Base-by-base conservation (phyloP, 495 filamentous ascomycete species). In the Neurospora cerealis region DNA sequence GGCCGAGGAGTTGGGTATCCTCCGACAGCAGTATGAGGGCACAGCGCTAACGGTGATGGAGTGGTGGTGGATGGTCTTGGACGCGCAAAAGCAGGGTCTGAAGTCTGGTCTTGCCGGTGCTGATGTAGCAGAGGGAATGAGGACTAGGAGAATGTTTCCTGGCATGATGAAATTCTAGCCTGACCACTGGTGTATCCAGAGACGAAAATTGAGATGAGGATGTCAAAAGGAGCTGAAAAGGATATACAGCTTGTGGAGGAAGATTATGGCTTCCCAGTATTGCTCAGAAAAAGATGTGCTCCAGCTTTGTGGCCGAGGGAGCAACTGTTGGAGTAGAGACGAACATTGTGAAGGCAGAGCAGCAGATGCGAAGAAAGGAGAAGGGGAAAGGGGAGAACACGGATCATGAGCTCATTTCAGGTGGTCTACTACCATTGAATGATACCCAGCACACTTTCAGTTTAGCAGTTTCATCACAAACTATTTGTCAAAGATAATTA, bases 21-120 rank as follows among this genome's bases (percentile, higher is more conserved):
- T 76, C 74, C 77, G 79, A 71, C 76, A 73, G 72, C 81, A 79
- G 69, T 74, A 79, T 24, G 79, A 73, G 13, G 71, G 81, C 4
- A 78, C 83, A 5, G 84, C 85, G 24, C 89, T 88, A 81, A 84
- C 77, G 7, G 84, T 87, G 15, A 80, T 79, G 60, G 90, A 92
- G 79, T 93, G 91, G 89, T 94, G 92, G 92, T 94, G 91, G 90
- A 81, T 85, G 41, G 82, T 79, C 6, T 79, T 81, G 0, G 83
- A 79, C 44, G 73, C 73, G 39, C 80, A 78, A 62, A 74, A 73
- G 72, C 75, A 80, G 37, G 72, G 72, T 70, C 46, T 78, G 62
- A 36, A 69, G 39, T 21, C 62, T 66, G 54, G 54, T 36, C 54
- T 66, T 66, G 54, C 54, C 13, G 54, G 54, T 32, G 71, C 34